These are phyloP conservation scores for Trichoderma erinaceum DNA, from an alignment of 495 filamentous ascomycete species.

Conservation along the genomic window DNA sequence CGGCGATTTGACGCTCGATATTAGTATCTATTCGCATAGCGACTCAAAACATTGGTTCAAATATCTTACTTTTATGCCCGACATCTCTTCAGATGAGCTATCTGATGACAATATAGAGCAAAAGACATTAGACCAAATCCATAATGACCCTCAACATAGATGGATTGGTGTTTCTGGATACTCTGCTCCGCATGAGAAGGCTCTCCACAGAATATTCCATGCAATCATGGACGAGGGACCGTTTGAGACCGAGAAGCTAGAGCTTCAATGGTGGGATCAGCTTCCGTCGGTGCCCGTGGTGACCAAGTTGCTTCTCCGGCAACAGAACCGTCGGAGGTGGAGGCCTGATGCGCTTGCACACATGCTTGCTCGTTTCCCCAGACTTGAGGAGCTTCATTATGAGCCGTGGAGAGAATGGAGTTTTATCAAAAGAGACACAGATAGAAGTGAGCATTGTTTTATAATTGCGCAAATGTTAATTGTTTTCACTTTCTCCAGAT, in stretches of 20 bases:
- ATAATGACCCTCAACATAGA: constrained; percentile 26
- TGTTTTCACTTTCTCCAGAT: constrained; percentile 10
- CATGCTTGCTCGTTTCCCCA: constrained; percentile 30
- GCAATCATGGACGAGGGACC: constrained; percentile 22
- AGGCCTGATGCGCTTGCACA: constrained; percentile 26
- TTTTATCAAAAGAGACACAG: constrained; percentile 21
- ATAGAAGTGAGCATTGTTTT: constrained; percentile 23
- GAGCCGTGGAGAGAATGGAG: constrained; percentile 32
- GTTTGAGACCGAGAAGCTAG: constrained; percentile 25
- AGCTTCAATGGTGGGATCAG: constrained; percentile 29
- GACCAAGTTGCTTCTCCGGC: constrained; percentile 29
- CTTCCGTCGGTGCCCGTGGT: constrained; percentile 28
- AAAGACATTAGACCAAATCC: constrained; percentile 22
- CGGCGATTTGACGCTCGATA: constrained; percentile 33
- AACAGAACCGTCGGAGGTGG: constrained; percentile 32
- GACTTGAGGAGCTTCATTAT: constrained; percentile 31
- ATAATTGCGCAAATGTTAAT: constrained; percentile 17
- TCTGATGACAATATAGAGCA: constrained; percentile 17
- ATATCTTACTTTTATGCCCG: constrained; percentile 29
- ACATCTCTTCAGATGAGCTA: constrained; percentile 22
- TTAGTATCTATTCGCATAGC: constrained; percentile 35
- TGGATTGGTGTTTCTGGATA: constrained; percentile 27
- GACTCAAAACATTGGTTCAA: constrained; percentile 33
- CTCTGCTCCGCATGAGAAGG: constrained; percentile 21
- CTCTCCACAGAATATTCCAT: constrained; percentile 26